phyloP scores from a whole-genome alignment of 805 yeast genomes.

The Ogataea paradorogensis region DNA sequence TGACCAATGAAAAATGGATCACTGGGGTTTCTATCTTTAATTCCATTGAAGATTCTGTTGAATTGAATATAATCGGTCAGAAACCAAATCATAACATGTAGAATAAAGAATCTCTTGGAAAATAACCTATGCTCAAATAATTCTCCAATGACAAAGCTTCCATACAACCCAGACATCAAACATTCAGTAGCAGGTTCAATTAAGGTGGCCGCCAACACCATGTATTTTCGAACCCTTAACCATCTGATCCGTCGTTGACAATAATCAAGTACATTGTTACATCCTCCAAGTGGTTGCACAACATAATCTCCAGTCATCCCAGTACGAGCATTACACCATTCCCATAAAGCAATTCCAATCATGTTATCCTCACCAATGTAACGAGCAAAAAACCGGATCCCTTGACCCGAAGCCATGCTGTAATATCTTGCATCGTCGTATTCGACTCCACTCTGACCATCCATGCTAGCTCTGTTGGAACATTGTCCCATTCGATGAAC shows the following conservation, averaged over 20 bases:
- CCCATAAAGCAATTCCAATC: slow-evolving; percentile 87
- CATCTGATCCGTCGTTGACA: slow-evolving; percentile 71
- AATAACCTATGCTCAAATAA: slow-evolving; percentile 38
- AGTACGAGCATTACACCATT: slow-evolving; percentile 61
- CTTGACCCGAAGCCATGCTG: slow-evolving; percentile 35
- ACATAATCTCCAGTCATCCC: slow-evolving; percentile 78
- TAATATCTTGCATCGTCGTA: slow-evolving; percentile 33
- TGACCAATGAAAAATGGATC: not conserved
- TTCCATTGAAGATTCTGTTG: slow-evolving; percentile 37
- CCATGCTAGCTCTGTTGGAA: slow-evolving; percentile 25
- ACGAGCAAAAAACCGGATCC: slow-evolving; percentile 67
- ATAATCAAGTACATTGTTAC: slow-evolving; percentile 48
- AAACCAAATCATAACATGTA: slow-evolving; percentile 65
- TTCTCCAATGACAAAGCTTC: slow-evolving; percentile 55
- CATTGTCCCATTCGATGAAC: slow-evolving; percentile 41
- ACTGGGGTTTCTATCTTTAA: not conserved
- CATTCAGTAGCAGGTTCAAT: slow-evolving; percentile 87
- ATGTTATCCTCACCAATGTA: slow-evolving; percentile 91
- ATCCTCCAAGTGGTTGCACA: slow-evolving; percentile 62
- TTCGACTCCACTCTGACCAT: slow-evolving; percentile 35
- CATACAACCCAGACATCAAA: slow-evolving; percentile 62
- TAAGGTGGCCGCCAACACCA: slow-evolving; percentile 82
- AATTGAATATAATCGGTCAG: slow-evolving; percentile 60
- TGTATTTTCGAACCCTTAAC: slow-evolving; percentile 81
- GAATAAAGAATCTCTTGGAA: slow-evolving; percentile 37